Evolutionary conservation across 2,329 filamentous ascomycete species (phyloP), one percentile per base, ranked within the genome.

Genomic region (Cordyceps militaris): DNA sequence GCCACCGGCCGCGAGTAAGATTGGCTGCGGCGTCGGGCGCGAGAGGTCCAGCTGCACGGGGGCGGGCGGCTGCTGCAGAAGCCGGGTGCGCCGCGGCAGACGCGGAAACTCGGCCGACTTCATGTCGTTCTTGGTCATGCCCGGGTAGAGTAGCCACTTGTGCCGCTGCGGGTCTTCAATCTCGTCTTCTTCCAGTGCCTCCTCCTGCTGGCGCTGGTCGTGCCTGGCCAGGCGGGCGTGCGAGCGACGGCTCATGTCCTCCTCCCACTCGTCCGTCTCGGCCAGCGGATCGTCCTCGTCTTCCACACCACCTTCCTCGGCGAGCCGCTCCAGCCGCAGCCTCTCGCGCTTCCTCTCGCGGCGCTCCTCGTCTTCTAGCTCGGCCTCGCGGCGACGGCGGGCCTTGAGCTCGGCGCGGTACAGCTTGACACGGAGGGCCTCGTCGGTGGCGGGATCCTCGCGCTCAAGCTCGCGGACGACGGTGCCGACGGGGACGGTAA

Each of bases 401-500:
- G 68, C 63, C 60, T 73, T 74, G 61, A 70, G 61, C 30, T 70
- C 59, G 2, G 65, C 66, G 21, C 64, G 63, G 61, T 66, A 73
- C 2, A 70, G 66, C 30, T 66, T 69, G 60, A 71, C 65, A 14
- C 68, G 63, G 30, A 72, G 64, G 11, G 67, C 69, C 65, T 91
- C 88, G 53, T 91, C 86, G 9, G 82, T 82, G 6, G 88, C 77
- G 0, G 91, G 91, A 68, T 97, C 92, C 55, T 85, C 75, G 38
- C 94, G 80, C 63, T 84, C 83, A 3, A 97, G 74, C 72, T 99
- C 94, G 32, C 89, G 81, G 3, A 99, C 81, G 2, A 99, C 85
- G 0, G 94, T 99, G 4, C 94, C 94, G 5, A 97, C 88, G 0
- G 94, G 94, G 0, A 99, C 94, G 32, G 89, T 87, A 61, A 99